Evolutionary conservation across 371 early-diverging fungal genomes (phyloP).

Genomic region (Phascolomyces articulosus): DNA sequence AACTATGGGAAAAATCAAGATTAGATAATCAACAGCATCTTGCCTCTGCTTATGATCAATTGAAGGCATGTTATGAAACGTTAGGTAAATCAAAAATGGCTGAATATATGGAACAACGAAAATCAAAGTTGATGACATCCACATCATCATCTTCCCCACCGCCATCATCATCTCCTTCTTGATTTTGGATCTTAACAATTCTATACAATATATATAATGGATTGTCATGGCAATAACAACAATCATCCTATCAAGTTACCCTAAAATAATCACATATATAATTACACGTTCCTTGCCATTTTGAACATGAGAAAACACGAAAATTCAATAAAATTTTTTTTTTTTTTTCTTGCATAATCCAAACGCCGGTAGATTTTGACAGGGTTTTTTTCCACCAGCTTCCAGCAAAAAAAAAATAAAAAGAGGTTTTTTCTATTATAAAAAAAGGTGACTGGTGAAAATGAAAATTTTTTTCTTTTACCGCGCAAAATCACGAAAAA

Average conservation of each 20-base stretch:
- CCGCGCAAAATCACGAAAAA: not conserved
- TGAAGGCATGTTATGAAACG: conserved; percentile 30
- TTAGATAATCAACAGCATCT: conserved; percentile 8
- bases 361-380: not conserved
- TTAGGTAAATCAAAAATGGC: conserved; percentile 41
- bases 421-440: not conserved
- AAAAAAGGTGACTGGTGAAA: not conserved
- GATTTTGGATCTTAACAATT: too few relatives aligned
- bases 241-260: too few relatives aligned
- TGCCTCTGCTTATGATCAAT: conserved; percentile 22
- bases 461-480: conserved; percentile 9
- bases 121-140: conserved; percentile 13
- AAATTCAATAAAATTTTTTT: too few relatives aligned
- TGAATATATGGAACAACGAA: conserved; percentile 26
- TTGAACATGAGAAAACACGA: too few relatives aligned
- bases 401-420: not conserved
- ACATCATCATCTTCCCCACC: not conserved
- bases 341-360: too few relatives aligned
- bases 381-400: not conserved
- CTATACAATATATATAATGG: too few relatives aligned
- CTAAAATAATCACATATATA: too few relatives aligned
- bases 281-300: too few relatives aligned
- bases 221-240: not conserved
- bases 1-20: conserved; percentile 35
- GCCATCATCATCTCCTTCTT: not conserved